phyloP scores from a whole-genome alignment of 805 yeast species.

The Sugiyamaella americana region DNA sequence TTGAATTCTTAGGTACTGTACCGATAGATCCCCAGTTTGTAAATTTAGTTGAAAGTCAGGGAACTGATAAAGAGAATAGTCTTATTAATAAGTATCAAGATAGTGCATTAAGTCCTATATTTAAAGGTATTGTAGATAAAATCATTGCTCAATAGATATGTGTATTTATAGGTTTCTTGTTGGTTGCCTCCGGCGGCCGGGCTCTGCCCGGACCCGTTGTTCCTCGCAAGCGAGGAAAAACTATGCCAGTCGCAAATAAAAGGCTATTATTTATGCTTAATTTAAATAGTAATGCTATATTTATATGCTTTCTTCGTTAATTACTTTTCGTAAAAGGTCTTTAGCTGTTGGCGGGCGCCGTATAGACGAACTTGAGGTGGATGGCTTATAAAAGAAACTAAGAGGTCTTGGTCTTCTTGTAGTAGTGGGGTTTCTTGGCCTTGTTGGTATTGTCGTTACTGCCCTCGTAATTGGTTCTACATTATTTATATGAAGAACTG shows the following conservation, averaged over 20 bases:
- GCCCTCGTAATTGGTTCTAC: no score
- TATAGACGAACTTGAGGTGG: no score
- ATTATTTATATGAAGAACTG: not conserved
- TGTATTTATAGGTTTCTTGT: no score
- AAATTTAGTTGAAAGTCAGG: slow-evolving; percentile 70
- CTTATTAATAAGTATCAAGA: slow-evolving; percentile 25
- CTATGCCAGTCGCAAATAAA: no score
- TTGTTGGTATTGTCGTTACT: no score
- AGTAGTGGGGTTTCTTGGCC: no score
- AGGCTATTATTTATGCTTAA: no score
- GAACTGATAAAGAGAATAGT: slow-evolving; percentile 28
- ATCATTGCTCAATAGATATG: not conserved
- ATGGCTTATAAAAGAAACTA: no score
- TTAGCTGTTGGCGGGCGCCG: slow-evolving; percentile 7
- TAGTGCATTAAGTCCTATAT: slow-evolving; percentile 39
- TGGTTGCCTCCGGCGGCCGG: no score
- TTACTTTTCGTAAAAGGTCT: slow-evolving; percentile 9
- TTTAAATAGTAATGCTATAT: not conserved
- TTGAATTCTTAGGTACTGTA: slow-evolving; percentile 75
- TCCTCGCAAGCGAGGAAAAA: no score
- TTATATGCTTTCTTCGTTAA: slow-evolving; percentile 3
- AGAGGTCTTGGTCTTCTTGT: no score
- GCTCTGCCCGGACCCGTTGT: no score
- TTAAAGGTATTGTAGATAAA: slow-evolving; percentile 35
- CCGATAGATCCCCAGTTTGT: slow-evolving; percentile 94